phyloP scores from a whole-genome alignment of 23 red algal species.

The Gracilaria domingensis region DNA sequence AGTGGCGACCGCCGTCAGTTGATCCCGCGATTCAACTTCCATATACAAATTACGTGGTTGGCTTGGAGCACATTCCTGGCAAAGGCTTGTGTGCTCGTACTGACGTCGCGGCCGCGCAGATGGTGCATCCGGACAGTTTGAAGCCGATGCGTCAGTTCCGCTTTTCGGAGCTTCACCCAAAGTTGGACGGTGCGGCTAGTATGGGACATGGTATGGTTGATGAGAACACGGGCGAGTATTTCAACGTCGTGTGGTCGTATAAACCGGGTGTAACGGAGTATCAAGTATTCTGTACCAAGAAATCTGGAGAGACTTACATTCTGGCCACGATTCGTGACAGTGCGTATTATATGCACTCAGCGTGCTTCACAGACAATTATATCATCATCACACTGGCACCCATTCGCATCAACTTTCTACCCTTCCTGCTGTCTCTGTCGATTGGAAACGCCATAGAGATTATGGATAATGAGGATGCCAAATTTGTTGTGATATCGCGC shows the following conservation, averaged over 20 bases:
- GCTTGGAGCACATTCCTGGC: slow-evolving; percentile 27
- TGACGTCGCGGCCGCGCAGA: slow-evolving; percentile 16
- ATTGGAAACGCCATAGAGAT: background rate
- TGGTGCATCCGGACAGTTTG: slow-evolving; percentile 19
- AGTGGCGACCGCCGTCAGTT: background rate
- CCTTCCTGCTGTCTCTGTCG: slow-evolving; percentile 8
- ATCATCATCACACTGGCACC: too few relatives aligned
- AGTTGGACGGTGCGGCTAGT: slow-evolving; percentile 9
- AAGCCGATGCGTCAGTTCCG: background rate
- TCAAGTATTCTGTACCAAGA: slow-evolving; percentile 49
- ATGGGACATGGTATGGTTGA: slow-evolving; percentile 43
- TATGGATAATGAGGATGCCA: background rate
- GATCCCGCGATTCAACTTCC: background rate
- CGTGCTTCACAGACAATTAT: too few relatives aligned
- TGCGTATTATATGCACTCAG: slow-evolving; percentile 36
- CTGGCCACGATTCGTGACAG: slow-evolving; percentile 25
- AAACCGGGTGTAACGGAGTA: slow-evolving; percentile 24
- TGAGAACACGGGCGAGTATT: slow-evolving; percentile 41
- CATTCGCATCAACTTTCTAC: background rate
- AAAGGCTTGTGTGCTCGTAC: slow-evolving; percentile 44
- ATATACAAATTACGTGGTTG: slow-evolving; percentile 23
- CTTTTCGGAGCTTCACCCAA: slow-evolving; percentile 37
- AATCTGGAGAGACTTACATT: background rate
- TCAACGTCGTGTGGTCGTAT: slow-evolving; percentile 28
- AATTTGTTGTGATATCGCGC: slow-evolving; percentile 13